These are phyloP conservation scores for Jaltomata sinuosa DNA, from an alignment of 257 asterid genomes.

Conservation along the genomic window DNA sequence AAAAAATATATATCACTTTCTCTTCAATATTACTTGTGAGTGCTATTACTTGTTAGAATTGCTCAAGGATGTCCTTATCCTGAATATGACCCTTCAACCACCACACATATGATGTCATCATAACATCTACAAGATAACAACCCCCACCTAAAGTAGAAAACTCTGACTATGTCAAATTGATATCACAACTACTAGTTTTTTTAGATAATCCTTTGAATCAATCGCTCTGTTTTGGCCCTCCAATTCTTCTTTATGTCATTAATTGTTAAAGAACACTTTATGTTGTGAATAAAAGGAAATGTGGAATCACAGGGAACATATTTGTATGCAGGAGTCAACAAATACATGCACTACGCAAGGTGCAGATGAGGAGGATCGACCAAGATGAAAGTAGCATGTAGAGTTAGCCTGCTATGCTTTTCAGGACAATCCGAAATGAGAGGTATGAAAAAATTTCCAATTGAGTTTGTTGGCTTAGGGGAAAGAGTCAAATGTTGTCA, in stretches of 20 bases:
- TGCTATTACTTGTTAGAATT: neutral
- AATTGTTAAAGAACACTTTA: neutral
- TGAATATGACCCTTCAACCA: neutral
- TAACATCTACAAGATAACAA: neutral
- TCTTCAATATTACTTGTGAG: neutral
- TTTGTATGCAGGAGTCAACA: neutral
- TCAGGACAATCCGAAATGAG: neutral
- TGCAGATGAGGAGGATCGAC: neutral
- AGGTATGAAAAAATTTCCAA: neutral
- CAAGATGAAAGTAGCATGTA: neutral
- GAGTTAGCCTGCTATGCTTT: neutral
- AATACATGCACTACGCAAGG: neutral
- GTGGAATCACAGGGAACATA: neutral
- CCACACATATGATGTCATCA: neutral
- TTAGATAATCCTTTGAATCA: neutral
- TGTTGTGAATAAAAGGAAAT: neutral
- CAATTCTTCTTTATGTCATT: neutral
- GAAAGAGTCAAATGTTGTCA: neutral
- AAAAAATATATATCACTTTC: neutral
- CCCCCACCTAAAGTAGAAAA: neutral
- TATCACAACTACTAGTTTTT: neutral
- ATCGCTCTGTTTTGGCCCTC: neutral
- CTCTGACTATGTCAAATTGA: neutral
- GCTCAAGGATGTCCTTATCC: neutral
- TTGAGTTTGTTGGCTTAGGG: neutral